Conservation (phyloP, 192 early-diverging fungal species). For the Coemansia umbellata region DNA sequence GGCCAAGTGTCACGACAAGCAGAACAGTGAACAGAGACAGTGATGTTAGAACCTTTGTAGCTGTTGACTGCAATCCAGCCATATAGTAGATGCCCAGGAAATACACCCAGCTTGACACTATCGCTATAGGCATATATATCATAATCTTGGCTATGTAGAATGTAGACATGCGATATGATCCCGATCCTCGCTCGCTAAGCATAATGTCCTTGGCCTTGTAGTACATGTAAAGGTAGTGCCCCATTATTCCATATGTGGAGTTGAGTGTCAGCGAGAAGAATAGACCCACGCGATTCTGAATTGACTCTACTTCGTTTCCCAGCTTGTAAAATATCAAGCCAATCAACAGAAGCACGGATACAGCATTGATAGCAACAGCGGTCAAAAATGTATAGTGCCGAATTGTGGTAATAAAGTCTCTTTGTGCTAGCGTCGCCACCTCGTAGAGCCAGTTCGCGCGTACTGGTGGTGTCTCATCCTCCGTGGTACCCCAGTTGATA, state of each 20-base stretch:
- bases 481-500: slow-evolving; percentile 11
- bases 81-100: slow-evolving; percentile 50
- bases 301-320: slow-evolving; percentile 46
- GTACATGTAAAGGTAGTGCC: slow-evolving; percentile 55
- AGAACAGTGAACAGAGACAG: slow-evolving; percentile 37
- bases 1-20: slow-evolving; percentile 41
- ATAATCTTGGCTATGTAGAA: slow-evolving; percentile 62
- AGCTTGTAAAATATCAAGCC: slow-evolving; percentile 56
- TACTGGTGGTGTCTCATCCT: slow-evolving; percentile 23
- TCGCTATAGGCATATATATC: slow-evolving; percentile 47
- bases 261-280: slow-evolving; percentile 54
- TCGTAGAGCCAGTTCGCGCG: slow-evolving; percentile 43
- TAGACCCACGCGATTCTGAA: slow-evolving; percentile 52
- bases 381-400: slow-evolving; percentile 42
- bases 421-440: slow-evolving; percentile 32
- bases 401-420: slow-evolving; percentile 42
- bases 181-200: slow-evolving; percentile 60
- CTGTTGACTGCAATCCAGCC: slow-evolving; percentile 40
- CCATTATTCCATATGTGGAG: slow-evolving; percentile 57
- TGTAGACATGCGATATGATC: slow-evolving; percentile 61
- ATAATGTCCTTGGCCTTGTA: slow-evolving; percentile 55
- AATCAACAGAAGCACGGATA: slow-evolving; percentile 46
- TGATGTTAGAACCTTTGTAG: slow-evolving; percentile 27
- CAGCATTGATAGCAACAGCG: slow-evolving; percentile 48
- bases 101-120: slow-evolving; percentile 47